Conservation (phyloP, 306 rosid genomes). For the Trifolium subterraneum region DNA sequence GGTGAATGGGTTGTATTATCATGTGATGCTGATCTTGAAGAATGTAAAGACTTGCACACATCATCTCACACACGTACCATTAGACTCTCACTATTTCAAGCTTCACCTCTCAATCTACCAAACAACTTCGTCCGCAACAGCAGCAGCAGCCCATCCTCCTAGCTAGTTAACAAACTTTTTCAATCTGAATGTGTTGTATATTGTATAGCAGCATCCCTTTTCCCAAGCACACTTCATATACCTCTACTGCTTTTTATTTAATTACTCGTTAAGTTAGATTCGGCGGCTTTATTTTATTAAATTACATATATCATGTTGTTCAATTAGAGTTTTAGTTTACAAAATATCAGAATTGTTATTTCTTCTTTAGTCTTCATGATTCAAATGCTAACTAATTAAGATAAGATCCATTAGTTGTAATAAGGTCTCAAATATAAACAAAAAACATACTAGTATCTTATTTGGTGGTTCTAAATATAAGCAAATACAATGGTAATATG, state of each 20-base stretch:
- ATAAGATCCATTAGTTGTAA: no score
- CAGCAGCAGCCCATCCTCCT: slow-evolving; percentile 29
- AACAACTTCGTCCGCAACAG: slow-evolving; percentile 37
- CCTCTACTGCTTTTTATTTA: slow-evolving; percentile 2
- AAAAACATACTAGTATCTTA: no score
- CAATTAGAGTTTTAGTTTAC: slow-evolving; percentile 2
- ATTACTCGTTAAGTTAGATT: not conserved
- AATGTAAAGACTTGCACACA: slow-evolving; percentile 56
- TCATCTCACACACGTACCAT: slow-evolving; percentile 59
- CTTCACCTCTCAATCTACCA: slow-evolving; percentile 43
- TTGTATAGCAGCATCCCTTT: not conserved
- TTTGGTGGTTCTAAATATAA: no score
- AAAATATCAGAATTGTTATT: not conserved
- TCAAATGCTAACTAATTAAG: no score
- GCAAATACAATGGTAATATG: no score
- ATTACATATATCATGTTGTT: not conserved
- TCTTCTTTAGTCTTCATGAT: not conserved
- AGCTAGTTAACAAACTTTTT: not conserved
- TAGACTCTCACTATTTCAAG: slow-evolving; percentile 57
- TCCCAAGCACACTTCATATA: not conserved
- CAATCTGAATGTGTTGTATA: slow-evolving; percentile 3
- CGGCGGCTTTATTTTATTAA: slow-evolving; percentile 3
- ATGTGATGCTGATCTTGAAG: slow-evolving; percentile 67
- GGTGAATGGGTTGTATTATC: slow-evolving; percentile 60
- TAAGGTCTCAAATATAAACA: no score